phyloP scores from a whole-genome alignment of 2,329 filamentous ascomycete genomes.

The Neophaeococcomyces mojaviensis region DNA sequence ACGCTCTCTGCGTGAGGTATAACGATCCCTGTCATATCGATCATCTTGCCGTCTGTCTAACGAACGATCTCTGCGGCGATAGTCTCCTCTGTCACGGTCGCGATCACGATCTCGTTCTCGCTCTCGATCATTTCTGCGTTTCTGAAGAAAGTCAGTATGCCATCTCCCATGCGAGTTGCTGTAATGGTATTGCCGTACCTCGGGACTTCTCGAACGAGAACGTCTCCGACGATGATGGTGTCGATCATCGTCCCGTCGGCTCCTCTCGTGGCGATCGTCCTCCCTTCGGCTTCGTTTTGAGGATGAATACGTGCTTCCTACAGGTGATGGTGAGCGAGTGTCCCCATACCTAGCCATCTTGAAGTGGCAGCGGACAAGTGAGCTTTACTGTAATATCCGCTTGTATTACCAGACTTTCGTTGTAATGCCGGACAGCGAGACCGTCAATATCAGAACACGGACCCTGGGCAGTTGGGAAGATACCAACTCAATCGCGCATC shows the following conservation, averaged over 20 bases:
- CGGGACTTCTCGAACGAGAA: slow-evolving; percentile 39
- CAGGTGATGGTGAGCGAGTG: slow-evolving; percentile 83
- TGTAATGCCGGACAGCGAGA: not conserved
- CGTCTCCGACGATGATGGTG: slow-evolving; percentile 34
- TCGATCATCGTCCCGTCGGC: slow-evolving; percentile 45
- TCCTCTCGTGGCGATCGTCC: slow-evolving; percentile 46
- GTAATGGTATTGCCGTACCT: slow-evolving; percentile 30
- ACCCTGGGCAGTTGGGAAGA: too few species aligned
- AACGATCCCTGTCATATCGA: slow-evolving; percentile 58
- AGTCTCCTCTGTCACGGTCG: slow-evolving; percentile 51
- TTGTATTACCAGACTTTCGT: slow-evolving; percentile 11
- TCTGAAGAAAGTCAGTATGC: slow-evolving; percentile 33
- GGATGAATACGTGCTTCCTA: slow-evolving; percentile 73
- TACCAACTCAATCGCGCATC: too few species aligned
- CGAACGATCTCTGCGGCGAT: slow-evolving; percentile 63
- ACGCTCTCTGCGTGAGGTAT: slow-evolving; percentile 55
- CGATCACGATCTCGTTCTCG: slow-evolving; percentile 40
- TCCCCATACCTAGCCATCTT: slow-evolving; percentile 55
- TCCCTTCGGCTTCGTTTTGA: slow-evolving; percentile 56
- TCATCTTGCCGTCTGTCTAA: slow-evolving; percentile 46
- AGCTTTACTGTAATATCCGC: slow-evolving; percentile 35
- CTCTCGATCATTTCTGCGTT: slow-evolving; percentile 37
- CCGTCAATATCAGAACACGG: too few species aligned
- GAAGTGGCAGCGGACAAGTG: slow-evolving; percentile 33
- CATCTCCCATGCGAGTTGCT: not conserved